A percentile compares a stretch with the other conserved stretches of the same genome.
Evolutionary conservation across 176 grass and related monocot species (phyloP).

Genomic region (Eremochloa ophiuroides): DNA sequence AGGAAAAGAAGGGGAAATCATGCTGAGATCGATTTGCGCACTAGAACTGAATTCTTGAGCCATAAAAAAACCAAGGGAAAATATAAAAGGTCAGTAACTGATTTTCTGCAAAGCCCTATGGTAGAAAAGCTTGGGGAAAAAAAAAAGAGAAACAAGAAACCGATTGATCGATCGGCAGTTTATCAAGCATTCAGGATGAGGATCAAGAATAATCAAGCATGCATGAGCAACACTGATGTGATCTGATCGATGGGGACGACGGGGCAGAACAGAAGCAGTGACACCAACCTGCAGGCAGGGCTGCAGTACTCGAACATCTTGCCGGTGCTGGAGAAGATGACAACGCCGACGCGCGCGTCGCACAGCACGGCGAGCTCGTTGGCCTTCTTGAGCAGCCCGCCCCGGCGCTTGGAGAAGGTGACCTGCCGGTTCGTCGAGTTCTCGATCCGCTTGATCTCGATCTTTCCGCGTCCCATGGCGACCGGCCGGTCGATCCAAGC

Average conservation of each 20-base stretch:
- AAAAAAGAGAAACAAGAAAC: neutral
- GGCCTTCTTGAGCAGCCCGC: conserved; percentile 74
- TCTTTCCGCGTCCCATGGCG: conserved; percentile 69
- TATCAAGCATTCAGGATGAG: neutral
- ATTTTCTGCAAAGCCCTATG: conserved; percentile 3
- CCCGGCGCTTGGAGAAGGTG: conserved; percentile 77
- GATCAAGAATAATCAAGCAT: neutral
- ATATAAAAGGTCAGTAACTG: neutral
- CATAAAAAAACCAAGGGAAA: neutral
- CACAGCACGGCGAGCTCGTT: conserved; percentile 78
- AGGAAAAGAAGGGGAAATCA: neutral
- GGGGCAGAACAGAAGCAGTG: neutral
- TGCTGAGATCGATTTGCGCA: neutral
- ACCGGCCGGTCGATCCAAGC: conserved; percentile 8
- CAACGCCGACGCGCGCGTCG: conserved; percentile 60
- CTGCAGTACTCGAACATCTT: conserved; percentile 81
- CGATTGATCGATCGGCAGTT: neutral
- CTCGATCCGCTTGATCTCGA: conserved; percentile 84
- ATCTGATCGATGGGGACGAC: neutral
- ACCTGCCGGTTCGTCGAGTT: conserved; percentile 76
- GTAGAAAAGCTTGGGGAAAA: neutral
- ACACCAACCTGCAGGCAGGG: conserved; percentile 43
- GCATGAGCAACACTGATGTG: neutral
- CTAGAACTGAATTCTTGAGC: neutral
- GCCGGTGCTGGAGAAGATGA: conserved; percentile 84